Conservation (phyloP, 176 grass and related monocot species). For the Hsuehochloa calcarea region DNA sequence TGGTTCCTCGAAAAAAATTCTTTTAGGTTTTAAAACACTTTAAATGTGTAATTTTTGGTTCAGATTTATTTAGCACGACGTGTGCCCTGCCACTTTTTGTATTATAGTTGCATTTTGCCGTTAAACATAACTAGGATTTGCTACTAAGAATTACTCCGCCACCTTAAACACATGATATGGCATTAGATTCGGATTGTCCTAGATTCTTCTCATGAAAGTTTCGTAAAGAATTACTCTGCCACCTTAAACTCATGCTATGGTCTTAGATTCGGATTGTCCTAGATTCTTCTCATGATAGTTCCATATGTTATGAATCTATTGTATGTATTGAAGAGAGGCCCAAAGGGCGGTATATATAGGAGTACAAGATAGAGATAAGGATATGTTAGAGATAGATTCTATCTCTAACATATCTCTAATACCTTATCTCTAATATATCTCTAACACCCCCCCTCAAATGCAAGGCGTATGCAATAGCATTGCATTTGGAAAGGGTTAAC, state of each 20-base stretch:
- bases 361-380: no score
- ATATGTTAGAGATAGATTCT: no score
- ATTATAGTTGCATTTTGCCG: neutral
- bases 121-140: neutral
- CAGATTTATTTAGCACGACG: neutral
- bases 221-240: neutral
- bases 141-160: neutral
- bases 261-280: neutral
- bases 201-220: constrained; percentile 9
- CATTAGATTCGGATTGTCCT: neutral
- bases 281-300: constrained; percentile 5
- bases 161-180: neutral
- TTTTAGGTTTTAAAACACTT: neutral
- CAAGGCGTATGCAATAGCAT: no score
- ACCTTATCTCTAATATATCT: no score
- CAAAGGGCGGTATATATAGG: no score
- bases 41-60: neutral
- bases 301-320: no score
- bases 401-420: no score
- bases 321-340: no score
- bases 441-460: no score
- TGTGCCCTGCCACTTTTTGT: neutral
- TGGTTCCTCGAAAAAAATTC: neutral
- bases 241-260: neutral
- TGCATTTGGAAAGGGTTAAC: no score